These are phyloP conservation scores for Anethum foeniculum DNA, from an alignment of 140 eudicot species.

Conservation along the genomic window DNA sequence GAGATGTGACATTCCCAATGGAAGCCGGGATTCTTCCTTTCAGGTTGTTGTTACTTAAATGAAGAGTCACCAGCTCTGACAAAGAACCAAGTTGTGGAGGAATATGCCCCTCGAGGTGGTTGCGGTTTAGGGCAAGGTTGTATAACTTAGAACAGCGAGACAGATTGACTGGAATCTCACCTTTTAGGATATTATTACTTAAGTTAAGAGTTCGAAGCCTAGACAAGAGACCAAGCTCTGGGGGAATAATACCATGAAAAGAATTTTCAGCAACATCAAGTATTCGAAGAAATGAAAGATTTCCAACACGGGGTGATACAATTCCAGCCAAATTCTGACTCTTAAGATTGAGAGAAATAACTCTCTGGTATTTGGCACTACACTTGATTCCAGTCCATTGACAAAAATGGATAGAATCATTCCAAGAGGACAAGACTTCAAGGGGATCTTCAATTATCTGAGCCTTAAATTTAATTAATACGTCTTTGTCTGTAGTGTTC, in stretches of 20 bases:
- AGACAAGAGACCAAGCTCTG: slow-evolving; percentile 21
- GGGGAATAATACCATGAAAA: slow-evolving; percentile 23
- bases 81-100: slow-evolving; percentile 26
- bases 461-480: slow-evolving; percentile 7
- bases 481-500: background rate
- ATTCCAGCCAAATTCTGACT: slow-evolving; percentile 15
- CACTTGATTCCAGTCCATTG: slow-evolving; percentile 32
- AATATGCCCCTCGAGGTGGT: slow-evolving; percentile 18
- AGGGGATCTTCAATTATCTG: background rate
- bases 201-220: slow-evolving; percentile 21
- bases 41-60: slow-evolving; percentile 23
- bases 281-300: slow-evolving; percentile 7
- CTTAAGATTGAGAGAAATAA: slow-evolving; percentile 17
- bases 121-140: slow-evolving; percentile 18
- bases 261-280: slow-evolving; percentile 22
- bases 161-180: slow-evolving; percentile 17
- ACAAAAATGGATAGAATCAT: slow-evolving; percentile 25
- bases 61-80: slow-evolving; percentile 3
- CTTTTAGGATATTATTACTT: slow-evolving; percentile 21
- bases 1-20: slow-evolving; percentile 23
- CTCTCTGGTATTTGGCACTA: background rate
- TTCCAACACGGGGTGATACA: slow-evolving; percentile 23
- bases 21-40: slow-evolving; percentile 20
- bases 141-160: slow-evolving; percentile 19
- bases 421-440: slow-evolving; percentile 1